phyloP scores from a whole-genome alignment of 306 rosid genomes.

The Cicer judaicum region DNA sequence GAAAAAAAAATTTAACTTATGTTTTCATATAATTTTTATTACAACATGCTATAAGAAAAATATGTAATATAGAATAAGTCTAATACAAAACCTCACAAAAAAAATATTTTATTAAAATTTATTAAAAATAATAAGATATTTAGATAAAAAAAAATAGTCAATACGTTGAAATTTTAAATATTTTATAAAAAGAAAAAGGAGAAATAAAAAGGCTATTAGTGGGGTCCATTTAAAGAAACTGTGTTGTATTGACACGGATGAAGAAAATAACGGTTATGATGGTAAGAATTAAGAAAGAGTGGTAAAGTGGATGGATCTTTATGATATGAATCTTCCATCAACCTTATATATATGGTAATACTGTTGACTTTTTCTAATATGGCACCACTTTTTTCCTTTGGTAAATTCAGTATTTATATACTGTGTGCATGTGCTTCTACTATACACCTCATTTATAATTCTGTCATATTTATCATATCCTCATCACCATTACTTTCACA shows the following conservation, averaged over 20 bases:
- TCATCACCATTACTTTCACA: no score
- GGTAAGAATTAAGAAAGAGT: conserved; percentile 25
- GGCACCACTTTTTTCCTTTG: background rate
- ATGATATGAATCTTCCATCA: conserved; percentile 35
- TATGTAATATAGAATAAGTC: no score
- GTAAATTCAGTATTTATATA: conserved; percentile 23
- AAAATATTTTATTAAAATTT: no score
- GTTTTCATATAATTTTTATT: background rate
- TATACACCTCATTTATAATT: conserved; percentile 38
- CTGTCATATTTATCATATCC: background rate
- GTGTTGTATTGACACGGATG: conserved; percentile 56
- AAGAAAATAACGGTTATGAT: conserved; percentile 49
- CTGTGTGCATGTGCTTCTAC: conserved; percentile 12
- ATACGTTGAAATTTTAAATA: no score
- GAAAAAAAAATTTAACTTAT: background rate
- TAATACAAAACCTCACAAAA: no score
- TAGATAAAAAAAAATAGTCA: no score
- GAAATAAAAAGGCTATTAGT: background rate
- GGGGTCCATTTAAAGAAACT: conserved; percentile 53
- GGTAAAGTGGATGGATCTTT: conserved; percentile 24
- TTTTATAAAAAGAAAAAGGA: no score
- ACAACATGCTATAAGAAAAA: no score
- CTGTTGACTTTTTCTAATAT: conserved; percentile 35
- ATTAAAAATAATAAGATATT: no score
- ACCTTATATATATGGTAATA: conserved; percentile 27